Percentiles rank a stretch among this genome's conserved stretches.
Conservation (phyloP, 2,329 filamentous ascomycete genomes). For the Fusarium devonianum region DNA sequence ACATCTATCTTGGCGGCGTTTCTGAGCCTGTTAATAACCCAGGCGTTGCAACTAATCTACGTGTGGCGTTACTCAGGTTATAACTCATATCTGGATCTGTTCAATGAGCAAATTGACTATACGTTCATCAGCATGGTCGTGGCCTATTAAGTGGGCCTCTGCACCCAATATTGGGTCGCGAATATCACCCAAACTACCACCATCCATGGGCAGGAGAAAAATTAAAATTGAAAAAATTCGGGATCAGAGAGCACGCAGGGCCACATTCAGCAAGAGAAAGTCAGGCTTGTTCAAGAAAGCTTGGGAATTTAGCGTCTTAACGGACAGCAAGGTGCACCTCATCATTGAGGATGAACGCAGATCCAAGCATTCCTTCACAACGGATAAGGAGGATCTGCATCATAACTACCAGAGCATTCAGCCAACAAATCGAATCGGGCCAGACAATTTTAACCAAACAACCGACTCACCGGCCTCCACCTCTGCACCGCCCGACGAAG, state of each 20-base stretch:
- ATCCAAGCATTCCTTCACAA: neutral
- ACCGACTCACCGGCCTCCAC: neutral
- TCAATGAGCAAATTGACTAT: no score
- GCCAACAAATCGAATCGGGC: neutral
- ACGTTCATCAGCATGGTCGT: no score
- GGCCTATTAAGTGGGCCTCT: neutral
- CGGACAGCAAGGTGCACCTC: neutral
- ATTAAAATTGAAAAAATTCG: neutral
- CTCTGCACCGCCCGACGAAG: neutral
- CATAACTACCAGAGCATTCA: neutral
- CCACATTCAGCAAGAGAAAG: neutral
- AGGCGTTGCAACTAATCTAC: no score
- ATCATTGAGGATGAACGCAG: neutral
- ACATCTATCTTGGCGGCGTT: no score
- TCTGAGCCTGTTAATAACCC: no score
- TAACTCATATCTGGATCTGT: no score
- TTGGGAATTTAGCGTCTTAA: neutral
- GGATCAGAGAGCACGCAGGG: neutral
- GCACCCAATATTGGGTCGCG: neutral
- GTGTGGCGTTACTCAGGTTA: no score
- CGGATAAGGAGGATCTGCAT: neutral
- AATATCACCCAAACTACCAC: neutral
- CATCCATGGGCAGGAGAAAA: neutral
- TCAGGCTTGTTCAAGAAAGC: neutral
- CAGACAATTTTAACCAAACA: neutral